Percentiles rank a stretch among this genome's conserved stretches.
These are phyloP conservation scores for Fusarium virguliforme DNA, from an alignment of 2,329 filamentous ascomycete genomes.

Conservation along the genomic window DNA sequence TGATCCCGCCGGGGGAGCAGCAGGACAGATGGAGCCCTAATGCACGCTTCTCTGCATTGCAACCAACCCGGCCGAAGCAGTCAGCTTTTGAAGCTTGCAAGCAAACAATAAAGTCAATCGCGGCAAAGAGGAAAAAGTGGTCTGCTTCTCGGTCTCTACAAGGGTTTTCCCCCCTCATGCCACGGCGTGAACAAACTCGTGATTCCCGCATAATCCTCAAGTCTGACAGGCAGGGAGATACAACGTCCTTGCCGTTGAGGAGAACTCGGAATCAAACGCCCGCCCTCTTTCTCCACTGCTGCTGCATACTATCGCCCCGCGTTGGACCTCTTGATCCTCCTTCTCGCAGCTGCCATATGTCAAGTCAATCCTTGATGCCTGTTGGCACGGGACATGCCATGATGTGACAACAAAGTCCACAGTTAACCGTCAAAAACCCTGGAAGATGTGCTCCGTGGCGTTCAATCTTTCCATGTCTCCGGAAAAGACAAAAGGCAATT, in stretches of 20 bases:
- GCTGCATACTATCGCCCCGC: constrained; percentile 1
- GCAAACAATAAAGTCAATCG: neutral
- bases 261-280: neutral
- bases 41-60: constrained; percentile 20
- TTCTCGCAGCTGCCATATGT: neutral
- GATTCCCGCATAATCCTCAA: constrained; percentile 16
- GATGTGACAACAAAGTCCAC: neutral
- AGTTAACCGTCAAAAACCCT: constrained; percentile 4
- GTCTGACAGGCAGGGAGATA: constrained; percentile 9
- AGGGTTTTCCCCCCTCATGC: constrained; percentile 12
- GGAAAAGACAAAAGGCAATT: neutral
- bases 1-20: neutral
- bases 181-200: constrained; percentile 16
- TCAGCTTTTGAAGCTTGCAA: constrained; percentile 2
- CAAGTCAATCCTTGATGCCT: constrained; percentile 15
- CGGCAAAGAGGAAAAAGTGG: constrained; percentile 6
- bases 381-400: neutral
- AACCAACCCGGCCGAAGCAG: constrained; percentile 11
- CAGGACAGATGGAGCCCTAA: constrained; percentile 14
- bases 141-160: constrained; percentile 9
- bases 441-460: neutral
- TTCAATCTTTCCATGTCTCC: neutral
- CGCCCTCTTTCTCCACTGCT: neutral
- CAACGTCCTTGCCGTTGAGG: neutral
- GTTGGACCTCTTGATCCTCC: neutral